Evolutionary conservation across 108 stramenopile species (phyloP), one percentile per base, ranked within the genome.

Genomic region (Skeletonema marinoi): DNA sequence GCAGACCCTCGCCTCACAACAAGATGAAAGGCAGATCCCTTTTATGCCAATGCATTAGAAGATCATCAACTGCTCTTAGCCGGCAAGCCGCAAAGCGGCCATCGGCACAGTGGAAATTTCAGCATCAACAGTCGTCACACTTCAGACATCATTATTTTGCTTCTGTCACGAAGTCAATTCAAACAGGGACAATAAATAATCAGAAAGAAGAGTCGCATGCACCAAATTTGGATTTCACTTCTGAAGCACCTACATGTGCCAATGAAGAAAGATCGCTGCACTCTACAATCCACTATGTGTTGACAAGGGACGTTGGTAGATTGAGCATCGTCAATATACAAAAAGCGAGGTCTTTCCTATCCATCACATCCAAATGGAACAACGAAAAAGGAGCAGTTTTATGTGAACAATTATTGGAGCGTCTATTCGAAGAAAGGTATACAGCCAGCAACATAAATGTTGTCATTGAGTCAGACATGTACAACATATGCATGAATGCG

Each of bases 401-500:
- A 12, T 31, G 69, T 12, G 80, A 81, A 17, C 63, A 61, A 21
- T 42, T 81, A 54, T 19, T 81, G 32, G 80, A 81, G 36, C 39
- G 74, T 10, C 16, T 81, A 21, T 39, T 74, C 51, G 29, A 59
- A 33, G 80, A 81, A 60, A 36, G 60, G 25, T 32, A 46, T 32
- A 64, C 32, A 6, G 66, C 42, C 19, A 25, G 58, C 10, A 69
- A 80, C 54, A 1, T 14, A 42, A 6, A 71, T 51, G 63, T 73
- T 4, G 25, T 48, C 11, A 56, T 75, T 11, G 74, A 75, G 31
- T 25, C 81, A 25, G 74, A 75, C 7, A 82, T 82, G 81, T 82
- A 82, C 74, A 82, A 82, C 66, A 64, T 69, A 1, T 71, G 69
- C 70, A 82, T 82, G 70, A 11, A 66, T 59, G 81, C 81, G 7